Evolutionary conservation across 2,329 filamentous ascomycete genomes (phyloP).

Genomic region (Stachybotrys elegans): DNA sequence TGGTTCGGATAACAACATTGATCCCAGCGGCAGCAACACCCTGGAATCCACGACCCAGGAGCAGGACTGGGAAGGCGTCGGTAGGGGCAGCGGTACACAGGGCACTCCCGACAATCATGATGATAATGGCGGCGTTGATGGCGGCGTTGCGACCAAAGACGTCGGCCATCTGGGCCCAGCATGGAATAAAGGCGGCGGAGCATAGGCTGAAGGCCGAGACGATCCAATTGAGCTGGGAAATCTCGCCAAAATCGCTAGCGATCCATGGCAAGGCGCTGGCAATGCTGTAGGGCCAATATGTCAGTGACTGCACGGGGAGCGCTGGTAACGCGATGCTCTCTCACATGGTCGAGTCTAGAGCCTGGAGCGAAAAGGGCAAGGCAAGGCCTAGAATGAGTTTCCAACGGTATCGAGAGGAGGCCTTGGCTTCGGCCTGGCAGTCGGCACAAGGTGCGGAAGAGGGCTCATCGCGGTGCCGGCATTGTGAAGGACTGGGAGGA

Average conservation of each 20-base stretch:
- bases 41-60: conserved; percentile 59
- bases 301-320: not conserved
- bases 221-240: conserved; percentile 63
- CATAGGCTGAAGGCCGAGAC: conserved; percentile 65
- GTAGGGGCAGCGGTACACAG: conserved; percentile 55
- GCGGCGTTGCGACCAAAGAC: conserved; percentile 58
- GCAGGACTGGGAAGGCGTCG: conserved; percentile 50
- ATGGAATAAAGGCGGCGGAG: conserved; percentile 61
- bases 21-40: conserved; percentile 58
- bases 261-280: conserved; percentile 44
- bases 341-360: conserved; percentile 59
- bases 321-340: not conserved
- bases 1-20: conserved; percentile 53
- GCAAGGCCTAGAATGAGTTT: conserved; percentile 55
- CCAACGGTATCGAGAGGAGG: no score
- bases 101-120: conserved; percentile 56
- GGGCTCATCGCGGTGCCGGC: no score
- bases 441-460: no score
- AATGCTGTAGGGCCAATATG: conserved; percentile 17
- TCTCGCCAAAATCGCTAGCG: conserved; percentile 56
- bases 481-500: no score
- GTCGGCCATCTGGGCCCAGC: conserved; percentile 60
- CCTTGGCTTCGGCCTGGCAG: no score
- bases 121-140: conserved; percentile 50
- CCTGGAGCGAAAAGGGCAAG: conserved; percentile 56